These are phyloP conservation scores for Nissolia schottii DNA, from an alignment of 306 rosid genomes.

Conservation along the genomic window DNA sequence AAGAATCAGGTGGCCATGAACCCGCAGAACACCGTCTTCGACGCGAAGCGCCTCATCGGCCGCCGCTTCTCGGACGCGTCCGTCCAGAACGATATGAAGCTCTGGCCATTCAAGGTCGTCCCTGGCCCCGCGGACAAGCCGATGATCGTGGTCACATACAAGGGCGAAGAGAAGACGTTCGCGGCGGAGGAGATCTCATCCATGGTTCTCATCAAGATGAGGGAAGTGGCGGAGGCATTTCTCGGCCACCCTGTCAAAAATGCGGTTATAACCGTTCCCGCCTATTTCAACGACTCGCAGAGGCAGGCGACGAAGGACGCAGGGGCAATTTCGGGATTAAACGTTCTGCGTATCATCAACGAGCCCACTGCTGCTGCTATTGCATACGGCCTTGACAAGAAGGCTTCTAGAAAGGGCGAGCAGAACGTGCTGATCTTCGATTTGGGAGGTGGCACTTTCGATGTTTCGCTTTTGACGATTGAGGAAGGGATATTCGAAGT, in stretches of 20 bases:
- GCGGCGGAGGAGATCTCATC: constrained; percentile 72
- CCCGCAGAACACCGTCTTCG: constrained; percentile 74
- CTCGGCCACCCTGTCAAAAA: constrained; percentile 56
- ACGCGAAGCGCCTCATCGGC: constrained; percentile 81
- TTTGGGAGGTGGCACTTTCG: constrained; percentile 77
- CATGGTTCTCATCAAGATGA: constrained; percentile 70
- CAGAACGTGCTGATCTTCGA: constrained; percentile 75
- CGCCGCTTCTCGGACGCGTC: constrained; percentile 55
- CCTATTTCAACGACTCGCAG: constrained; percentile 85
- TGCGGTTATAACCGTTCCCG: constrained; percentile 74
- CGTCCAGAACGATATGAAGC: constrained; percentile 72
- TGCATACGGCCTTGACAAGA: constrained; percentile 78
- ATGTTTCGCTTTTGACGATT: constrained; percentile 61
- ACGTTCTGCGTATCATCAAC: constrained; percentile 69
- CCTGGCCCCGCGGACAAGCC: constrained; percentile 71
- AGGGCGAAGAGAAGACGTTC: constrained; percentile 68
- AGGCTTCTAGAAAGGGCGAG: constrained; percentile 62
- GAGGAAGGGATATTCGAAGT: constrained; percentile 89
- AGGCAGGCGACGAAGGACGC: constrained; percentile 89
- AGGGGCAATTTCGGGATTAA: constrained; percentile 55
- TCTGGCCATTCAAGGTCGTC: constrained; percentile 74
- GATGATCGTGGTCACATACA: constrained; percentile 58
- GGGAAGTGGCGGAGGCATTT: constrained; percentile 62
- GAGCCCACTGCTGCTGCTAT: constrained; percentile 88
- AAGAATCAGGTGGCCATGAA: constrained; percentile 91